Percentiles rank a stretch among this genome's conserved stretches.
These are phyloP conservation scores for Laburnicola sp. DNA, from an alignment of 2,329 filamentous ascomycete genomes.

Conservation along the genomic window DNA sequence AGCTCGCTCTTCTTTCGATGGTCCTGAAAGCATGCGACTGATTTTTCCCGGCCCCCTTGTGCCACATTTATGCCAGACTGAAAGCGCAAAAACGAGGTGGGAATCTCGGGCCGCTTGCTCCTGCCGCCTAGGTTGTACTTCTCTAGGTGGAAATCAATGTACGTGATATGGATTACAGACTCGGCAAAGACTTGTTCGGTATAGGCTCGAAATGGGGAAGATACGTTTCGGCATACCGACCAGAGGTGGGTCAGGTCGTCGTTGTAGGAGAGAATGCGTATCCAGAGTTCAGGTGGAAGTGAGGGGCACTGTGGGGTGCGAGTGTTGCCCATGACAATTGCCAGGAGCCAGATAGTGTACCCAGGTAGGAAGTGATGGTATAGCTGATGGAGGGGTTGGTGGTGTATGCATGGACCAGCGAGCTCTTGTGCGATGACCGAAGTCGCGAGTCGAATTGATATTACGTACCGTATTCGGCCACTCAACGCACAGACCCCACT, in stretches of 20 bases:
- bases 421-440: neutral
- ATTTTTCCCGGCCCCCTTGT: constrained; percentile 13
- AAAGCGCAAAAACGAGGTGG: constrained; percentile 21
- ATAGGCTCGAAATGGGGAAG: constrained; percentile 30
- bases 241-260: constrained; percentile 38
- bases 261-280: constrained; percentile 37
- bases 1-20: constrained; percentile 12
- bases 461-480: no score
- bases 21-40: constrained; percentile 24
- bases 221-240: constrained; percentile 35
- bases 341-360: no score
- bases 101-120: constrained; percentile 31
- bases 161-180: constrained; percentile 23
- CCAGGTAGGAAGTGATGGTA: no score
- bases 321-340: neutral
- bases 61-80: constrained; percentile 14
- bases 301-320: constrained; percentile 23
- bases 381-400: no score
- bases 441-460: neutral
- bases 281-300: constrained; percentile 42
- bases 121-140: constrained; percentile 41
- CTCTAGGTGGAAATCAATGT: constrained; percentile 36
- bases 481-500: no score
- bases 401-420: neutral
- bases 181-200: constrained; percentile 35